Evolutionary conservation across 1,284 basidiomycete genomes (phyloP).

Genomic region (Tetrapyrgos nigripes): DNA sequence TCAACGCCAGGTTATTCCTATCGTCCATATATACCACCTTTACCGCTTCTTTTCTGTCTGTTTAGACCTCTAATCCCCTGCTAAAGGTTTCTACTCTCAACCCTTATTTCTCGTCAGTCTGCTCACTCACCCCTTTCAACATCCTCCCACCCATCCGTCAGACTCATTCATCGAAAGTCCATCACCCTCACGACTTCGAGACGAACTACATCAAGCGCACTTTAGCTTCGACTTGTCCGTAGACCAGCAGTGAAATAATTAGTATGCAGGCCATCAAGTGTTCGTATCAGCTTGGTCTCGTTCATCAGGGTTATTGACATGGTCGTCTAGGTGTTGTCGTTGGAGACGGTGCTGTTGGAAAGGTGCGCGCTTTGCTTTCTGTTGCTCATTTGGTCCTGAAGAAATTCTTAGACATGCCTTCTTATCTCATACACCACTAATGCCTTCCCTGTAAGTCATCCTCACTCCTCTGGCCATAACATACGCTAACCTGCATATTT

Average conservation of each 20-base stretch:
- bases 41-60: not conserved
- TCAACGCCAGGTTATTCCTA: not conserved
- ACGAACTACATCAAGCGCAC: constrained; percentile 9
- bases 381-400: constrained; percentile 10
- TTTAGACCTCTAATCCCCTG: not conserved
- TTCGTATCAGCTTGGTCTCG: constrained; percentile 35
- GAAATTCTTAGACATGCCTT: constrained; percentile 80
- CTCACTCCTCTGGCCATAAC: constrained; percentile 23
- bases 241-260: constrained; percentile 15
- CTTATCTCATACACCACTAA: constrained; percentile 98
- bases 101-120: not conserved
- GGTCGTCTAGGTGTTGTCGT: constrained; percentile 87
- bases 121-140: not conserved
- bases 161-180: constrained; percentile 5
- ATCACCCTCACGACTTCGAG: constrained; percentile 7
- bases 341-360: constrained; percentile 99
- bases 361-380: constrained; percentile 61
- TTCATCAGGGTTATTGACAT: constrained; percentile 32
- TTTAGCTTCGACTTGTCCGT: constrained; percentile 2
- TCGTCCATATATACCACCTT: constrained; percentile 1
- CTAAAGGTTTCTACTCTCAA: too few relatives aligned
- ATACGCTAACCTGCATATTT: constrained; percentile 27
- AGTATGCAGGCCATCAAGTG: constrained; percentile 79
- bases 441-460: constrained; percentile 82
- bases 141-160: constrained; percentile 1